Percentiles rank a stretch among this genome's conserved stretches.
phyloP scores from a whole-genome alignment of 371 early-diverging fungal genomes.

The Mortierella sp. region DNA sequence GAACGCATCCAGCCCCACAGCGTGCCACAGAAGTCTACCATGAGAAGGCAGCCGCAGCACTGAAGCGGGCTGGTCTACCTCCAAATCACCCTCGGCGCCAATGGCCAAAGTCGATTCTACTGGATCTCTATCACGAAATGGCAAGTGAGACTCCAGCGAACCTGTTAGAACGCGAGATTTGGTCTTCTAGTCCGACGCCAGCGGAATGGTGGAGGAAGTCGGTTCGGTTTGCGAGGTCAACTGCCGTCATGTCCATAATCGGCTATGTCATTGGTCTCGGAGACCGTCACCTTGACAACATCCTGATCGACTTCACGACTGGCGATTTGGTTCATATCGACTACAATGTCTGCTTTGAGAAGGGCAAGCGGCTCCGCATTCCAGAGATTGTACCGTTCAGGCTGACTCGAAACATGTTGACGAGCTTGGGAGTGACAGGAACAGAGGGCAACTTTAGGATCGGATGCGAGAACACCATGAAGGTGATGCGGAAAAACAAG shows the following conservation, averaged over 20 bases:
- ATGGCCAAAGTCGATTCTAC: conserved; percentile 74
- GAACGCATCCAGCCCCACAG: conserved; percentile 37
- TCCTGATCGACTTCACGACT: conserved; percentile 85
- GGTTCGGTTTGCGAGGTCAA: conserved; percentile 82
- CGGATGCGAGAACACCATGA: conserved; percentile 77
- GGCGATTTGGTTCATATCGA: conserved; percentile 98
- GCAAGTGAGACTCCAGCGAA: conserved; percentile 73
- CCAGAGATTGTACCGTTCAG: conserved; percentile 98
- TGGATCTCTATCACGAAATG: conserved; percentile 70
- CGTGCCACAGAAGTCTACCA: conserved; percentile 55
- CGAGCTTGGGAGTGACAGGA: conserved; percentile 83
- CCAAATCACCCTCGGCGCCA: conserved; percentile 63
- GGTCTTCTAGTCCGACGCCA: conserved; percentile 64
- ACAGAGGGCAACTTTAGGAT: conserved; percentile 84
- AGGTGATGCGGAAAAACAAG: conserved; percentile 81
- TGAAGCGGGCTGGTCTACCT: conserved; percentile 62
- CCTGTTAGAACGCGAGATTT: conserved; percentile 68
- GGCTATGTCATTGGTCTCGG: conserved; percentile 99
- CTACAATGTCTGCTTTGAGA: conserved; percentile 97
- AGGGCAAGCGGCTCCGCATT: conserved; percentile 86
- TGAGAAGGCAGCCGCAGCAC: conserved; percentile 51
- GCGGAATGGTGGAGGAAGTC: conserved; percentile 80
- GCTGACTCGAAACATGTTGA: conserved; percentile 87
- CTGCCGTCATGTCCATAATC: conserved; percentile 94
- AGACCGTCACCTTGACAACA: conserved; percentile 98